Evolutionary conservation across 768 basidiomycete species (phyloP).

Genomic region (Thelephora aurantiotincta): DNA sequence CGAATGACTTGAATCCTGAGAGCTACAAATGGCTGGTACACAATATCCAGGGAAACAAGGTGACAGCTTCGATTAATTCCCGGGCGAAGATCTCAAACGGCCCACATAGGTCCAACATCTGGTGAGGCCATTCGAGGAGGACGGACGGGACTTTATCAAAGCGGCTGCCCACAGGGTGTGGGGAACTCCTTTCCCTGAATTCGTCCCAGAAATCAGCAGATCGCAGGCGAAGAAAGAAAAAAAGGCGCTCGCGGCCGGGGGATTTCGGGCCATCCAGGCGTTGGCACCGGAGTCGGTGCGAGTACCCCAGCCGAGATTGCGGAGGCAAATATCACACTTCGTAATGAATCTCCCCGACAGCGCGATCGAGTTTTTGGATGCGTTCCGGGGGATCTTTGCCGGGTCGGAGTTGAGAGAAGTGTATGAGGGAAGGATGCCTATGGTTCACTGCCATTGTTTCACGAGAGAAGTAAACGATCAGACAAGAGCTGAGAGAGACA

Average conservation of each 20-base stretch:
- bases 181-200: slow-evolving; percentile 42
- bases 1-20: slow-evolving; percentile 89
- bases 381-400: slow-evolving; percentile 63
- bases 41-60: slow-evolving; percentile 71
- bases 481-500: slow-evolving; percentile 59
- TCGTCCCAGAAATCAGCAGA: slow-evolving; percentile 7
- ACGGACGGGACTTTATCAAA: slow-evolving; percentile 80
- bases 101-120: slow-evolving; percentile 46
- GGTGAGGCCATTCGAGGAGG: slow-evolving; percentile 64
- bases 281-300: slow-evolving; percentile 2
- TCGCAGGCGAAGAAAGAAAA: slow-evolving; percentile 21
- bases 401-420: slow-evolving; percentile 32
- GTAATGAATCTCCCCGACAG: slow-evolving; percentile 98
- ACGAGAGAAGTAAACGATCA: slow-evolving; percentile 60
- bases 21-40: slow-evolving; percentile 61
- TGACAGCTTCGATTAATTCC: slow-evolving; percentile 19
- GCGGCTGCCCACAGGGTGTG: slow-evolving; percentile 35
- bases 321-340: slow-evolving; percentile 63
- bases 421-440: slow-evolving; percentile 46
- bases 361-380: slow-evolving; percentile 80
- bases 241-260: slow-evolving; percentile 23
- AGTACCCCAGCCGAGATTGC: slow-evolving; percentile 16
- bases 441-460: slow-evolving; percentile 95
- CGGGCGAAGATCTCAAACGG: background rate
- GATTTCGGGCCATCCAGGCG: slow-evolving; percentile 10